Evolutionary conservation across 495 filamentous ascomycete species (phyloP).

Genomic region (Podospora tetraspora): DNA sequence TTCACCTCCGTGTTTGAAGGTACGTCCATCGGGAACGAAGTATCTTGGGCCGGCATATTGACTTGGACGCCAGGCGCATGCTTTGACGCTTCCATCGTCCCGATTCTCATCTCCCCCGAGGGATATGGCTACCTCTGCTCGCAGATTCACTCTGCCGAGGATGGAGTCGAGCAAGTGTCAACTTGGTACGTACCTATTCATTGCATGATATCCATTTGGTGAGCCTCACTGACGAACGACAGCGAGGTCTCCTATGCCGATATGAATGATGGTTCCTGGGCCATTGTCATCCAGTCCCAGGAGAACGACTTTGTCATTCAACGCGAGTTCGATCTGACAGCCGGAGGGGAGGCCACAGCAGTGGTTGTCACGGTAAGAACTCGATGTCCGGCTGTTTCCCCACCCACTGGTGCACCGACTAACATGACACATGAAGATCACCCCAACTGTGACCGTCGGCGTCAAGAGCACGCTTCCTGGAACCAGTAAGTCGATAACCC

Average conservation of each 20-base stretch:
- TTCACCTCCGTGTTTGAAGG: conserved; percentile 27
- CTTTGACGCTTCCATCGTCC: conserved; percentile 23
- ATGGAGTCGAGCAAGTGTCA: conserved; percentile 22
- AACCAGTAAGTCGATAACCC: conserved; percentile 15
- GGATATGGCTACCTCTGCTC: conserved; percentile 26
- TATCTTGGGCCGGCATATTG: background rate
- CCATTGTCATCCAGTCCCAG: conserved; percentile 22
- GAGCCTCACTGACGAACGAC: background rate
- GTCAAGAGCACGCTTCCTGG: conserved; percentile 20
- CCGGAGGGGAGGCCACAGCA: conserved; percentile 13
- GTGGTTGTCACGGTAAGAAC: conserved; percentile 23
- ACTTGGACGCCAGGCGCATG: conserved; percentile 18
- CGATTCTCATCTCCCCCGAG: conserved; percentile 29
- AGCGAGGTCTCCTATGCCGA: conserved; percentile 23
- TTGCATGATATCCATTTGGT: background rate
- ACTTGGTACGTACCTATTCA: conserved; percentile 18
- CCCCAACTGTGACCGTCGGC: conserved; percentile 20
- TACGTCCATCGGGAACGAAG: background rate
- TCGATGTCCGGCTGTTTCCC: background rate
- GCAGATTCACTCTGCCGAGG: conserved; percentile 21
- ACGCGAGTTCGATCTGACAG: conserved; percentile 23
- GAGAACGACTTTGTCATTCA: conserved; percentile 24
- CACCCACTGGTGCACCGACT: background rate
- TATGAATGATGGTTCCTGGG: conserved; percentile 23
- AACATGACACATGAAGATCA: conserved; percentile 12